Conservation (phyloP, 495 filamentous ascomycete genomes). For the Tuber indicum region DNA sequence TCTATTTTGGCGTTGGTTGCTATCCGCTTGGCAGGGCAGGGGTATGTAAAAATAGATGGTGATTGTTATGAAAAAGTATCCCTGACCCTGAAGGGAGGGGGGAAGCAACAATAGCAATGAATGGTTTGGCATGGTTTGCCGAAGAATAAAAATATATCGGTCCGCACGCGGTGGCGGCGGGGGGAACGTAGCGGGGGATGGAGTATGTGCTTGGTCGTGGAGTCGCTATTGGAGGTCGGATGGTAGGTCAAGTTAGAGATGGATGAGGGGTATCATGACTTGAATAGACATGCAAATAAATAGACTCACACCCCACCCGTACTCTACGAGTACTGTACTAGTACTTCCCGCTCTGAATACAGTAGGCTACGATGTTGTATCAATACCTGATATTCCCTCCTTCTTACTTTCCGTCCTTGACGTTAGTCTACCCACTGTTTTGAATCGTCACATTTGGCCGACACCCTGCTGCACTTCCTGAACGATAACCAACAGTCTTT, state of each 20-base stretch:
- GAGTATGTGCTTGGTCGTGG: not conserved
- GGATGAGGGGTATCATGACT: no score
- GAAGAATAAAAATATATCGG: not conserved
- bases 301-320: not conserved
- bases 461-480: not conserved
- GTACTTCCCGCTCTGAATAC: not conserved
- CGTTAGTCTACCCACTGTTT: not conserved
- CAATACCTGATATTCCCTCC: not conserved
- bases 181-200: no score
- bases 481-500: not conserved
- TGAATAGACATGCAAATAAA: not conserved
- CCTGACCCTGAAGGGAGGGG: not conserved
- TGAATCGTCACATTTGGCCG: not conserved
- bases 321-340: not conserved
- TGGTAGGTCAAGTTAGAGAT: not conserved
- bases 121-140: not conserved
- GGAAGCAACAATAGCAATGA: not conserved
- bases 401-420: not conserved
- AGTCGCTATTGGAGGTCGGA: not conserved
- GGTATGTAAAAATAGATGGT: not conserved
- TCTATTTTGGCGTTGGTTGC: not conserved
- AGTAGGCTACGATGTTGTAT: not conserved
- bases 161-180: not conserved
- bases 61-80: not conserved
- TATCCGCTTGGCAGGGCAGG: not conserved